These are phyloP conservation scores for Fusarium sororula DNA, from an alignment of 2,329 filamentous ascomycete genomes.

Conservation along the genomic window DNA sequence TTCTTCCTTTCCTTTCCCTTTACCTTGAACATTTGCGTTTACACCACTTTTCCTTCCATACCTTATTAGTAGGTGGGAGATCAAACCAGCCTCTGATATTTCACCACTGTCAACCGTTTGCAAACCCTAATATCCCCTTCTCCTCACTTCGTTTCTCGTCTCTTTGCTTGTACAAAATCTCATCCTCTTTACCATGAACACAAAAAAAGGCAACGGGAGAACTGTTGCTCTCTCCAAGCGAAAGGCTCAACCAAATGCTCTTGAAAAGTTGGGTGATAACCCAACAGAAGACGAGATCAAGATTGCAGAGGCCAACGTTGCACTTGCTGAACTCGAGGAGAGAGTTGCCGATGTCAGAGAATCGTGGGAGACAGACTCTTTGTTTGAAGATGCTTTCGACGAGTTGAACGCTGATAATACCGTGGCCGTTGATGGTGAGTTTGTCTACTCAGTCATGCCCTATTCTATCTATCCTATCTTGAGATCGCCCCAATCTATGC, in stretches of 20 bases:
- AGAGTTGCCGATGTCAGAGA: conserved; percentile 61
- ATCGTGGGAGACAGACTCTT: conserved; percentile 70
- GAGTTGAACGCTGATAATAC: conserved; percentile 64
- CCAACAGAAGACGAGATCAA: conserved; percentile 50
- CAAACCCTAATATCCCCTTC: not conserved
- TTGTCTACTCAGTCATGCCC: conserved; percentile 30
- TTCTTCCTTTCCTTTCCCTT: conserved; percentile 14
- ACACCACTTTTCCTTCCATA: conserved; percentile 9
- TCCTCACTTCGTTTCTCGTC: not conserved
- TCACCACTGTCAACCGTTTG: not conserved
- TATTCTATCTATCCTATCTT: not conserved
- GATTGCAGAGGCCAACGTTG: conserved; percentile 48
- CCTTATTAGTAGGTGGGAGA: not conserved
- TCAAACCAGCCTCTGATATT: not conserved
- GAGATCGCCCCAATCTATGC: not conserved
- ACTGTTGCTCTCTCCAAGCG: conserved; percentile 46
- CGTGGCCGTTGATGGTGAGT: conserved; percentile 56
- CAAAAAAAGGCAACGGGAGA: conserved; percentile 44
- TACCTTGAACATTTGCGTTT: not conserved
- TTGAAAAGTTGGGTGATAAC: conserved; percentile 47
- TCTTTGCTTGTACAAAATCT: not conserved
- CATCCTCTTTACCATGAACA: conserved; percentile 40
- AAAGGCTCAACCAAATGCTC: conserved; percentile 49
- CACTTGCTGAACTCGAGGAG: conserved; percentile 59
- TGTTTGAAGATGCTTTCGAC: conserved; percentile 70